phyloP scores from a whole-genome alignment of 2,329 filamentous ascomycete species.

The Fusarium piperis region DNA sequence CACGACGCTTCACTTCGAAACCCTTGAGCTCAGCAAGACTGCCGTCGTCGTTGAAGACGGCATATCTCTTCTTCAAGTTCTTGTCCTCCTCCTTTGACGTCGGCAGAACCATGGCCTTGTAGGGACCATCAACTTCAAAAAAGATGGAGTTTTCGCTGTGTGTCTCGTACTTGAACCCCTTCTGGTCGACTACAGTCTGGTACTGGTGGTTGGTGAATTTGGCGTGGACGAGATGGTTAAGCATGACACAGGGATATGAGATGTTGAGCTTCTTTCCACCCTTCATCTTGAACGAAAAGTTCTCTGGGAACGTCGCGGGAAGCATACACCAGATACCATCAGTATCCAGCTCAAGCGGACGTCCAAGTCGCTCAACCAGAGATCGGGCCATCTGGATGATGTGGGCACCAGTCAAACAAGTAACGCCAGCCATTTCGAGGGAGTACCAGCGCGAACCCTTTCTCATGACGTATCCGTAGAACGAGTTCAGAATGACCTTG shows the following conservation, averaged over 20 bases:
- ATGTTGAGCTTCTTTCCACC: slow-evolving; percentile 97
- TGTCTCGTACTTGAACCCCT: slow-evolving; percentile 90
- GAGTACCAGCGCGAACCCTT: slow-evolving; percentile 99
- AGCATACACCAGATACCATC: slow-evolving; percentile 99
- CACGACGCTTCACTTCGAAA: slow-evolving; percentile 96
- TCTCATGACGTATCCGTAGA: slow-evolving; percentile 99
- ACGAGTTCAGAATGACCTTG: slow-evolving; percentile 99
- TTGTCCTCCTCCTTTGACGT: slow-evolving; percentile 99
- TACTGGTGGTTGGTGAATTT: slow-evolving; percentile 98
- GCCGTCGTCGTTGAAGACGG: slow-evolving; percentile 98
- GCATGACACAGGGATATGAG: slow-evolving; percentile 98
- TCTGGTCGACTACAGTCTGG: slow-evolving; percentile 83
- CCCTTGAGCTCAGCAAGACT: slow-evolving; percentile 95
- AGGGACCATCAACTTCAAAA: slow-evolving; percentile 98
- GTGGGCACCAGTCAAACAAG: slow-evolving; percentile 92
- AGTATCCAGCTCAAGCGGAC: slow-evolving; percentile 93
- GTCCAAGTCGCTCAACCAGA: slow-evolving; percentile 90
- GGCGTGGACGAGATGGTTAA: slow-evolving; percentile 95
- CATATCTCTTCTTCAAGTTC: slow-evolving; percentile 99
- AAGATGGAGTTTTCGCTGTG: slow-evolving; percentile 99
- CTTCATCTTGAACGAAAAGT: slow-evolving; percentile 92
- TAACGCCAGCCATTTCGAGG: slow-evolving; percentile 99
- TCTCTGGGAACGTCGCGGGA: slow-evolving; percentile 94
- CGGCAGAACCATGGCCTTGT: slow-evolving; percentile 95
- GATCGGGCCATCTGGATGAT: slow-evolving; percentile 98